A percentile compares a stretch with the other conserved stretches of the same genome.
Evolutionary conservation across 805 yeast species (phyloP).

Genomic region (Maudiozyma barnettii): DNA sequence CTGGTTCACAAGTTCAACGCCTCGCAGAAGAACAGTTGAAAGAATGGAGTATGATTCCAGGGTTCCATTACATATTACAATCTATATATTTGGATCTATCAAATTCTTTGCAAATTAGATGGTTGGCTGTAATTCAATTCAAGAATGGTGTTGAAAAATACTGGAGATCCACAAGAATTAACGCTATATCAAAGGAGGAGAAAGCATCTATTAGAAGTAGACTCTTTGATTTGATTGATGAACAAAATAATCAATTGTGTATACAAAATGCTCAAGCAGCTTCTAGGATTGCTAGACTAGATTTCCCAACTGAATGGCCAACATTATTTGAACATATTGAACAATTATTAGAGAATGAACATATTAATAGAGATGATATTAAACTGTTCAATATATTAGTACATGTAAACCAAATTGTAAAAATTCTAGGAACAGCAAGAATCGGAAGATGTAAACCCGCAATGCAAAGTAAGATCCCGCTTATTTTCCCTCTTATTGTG

Average conservation of each 20-base stretch:
- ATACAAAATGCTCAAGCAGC: conserved; percentile 81
- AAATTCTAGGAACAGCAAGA: conserved; percentile 61
- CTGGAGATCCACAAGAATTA: conserved; percentile 66
- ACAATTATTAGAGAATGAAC: conserved; percentile 35
- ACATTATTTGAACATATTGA: conserved; percentile 58
- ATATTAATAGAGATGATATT: conserved; percentile 37
- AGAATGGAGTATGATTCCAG: conserved; percentile 56
- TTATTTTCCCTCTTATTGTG: conserved; percentile 49
- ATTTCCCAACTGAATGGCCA: conserved; percentile 87
- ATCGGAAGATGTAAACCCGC: conserved; percentile 78
- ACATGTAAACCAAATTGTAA: conserved; percentile 69
- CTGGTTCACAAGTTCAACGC: conserved; percentile 38
- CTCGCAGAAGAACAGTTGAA: conserved; percentile 63
- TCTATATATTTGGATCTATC: conserved; percentile 51
- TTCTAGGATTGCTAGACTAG: conserved; percentile 68
- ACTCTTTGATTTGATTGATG: conserved; percentile 51
- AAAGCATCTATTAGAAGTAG: conserved; percentile 52
- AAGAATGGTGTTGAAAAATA: conserved; percentile 79
- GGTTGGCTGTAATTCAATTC: conserved; percentile 81
- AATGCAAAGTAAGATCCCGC: conserved; percentile 61
- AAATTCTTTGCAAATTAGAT: conserved; percentile 56
- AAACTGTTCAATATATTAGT: conserved; percentile 54
- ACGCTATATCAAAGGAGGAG: conserved; percentile 54
- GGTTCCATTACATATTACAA: conserved; percentile 50
- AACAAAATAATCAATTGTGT: conserved; percentile 62